These are phyloP conservation scores for Tricholoma saponaceum DNA, from an alignment of 768 basidiomycete genomes.

Conservation along the genomic window DNA sequence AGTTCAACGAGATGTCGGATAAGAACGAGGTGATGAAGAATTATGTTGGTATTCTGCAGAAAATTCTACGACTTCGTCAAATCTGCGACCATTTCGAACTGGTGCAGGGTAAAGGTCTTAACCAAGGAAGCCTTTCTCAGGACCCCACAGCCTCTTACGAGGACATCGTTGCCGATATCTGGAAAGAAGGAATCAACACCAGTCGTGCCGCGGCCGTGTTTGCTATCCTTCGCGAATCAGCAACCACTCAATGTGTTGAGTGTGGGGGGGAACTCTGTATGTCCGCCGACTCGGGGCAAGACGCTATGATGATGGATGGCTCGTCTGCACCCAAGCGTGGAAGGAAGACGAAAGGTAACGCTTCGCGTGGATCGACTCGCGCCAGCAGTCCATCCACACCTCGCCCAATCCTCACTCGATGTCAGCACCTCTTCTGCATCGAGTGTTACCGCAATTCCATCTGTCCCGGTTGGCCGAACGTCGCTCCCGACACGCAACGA, in stretches of 20 bases:
- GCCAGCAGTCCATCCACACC: constrained; percentile 65
- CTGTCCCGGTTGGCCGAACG: constrained; percentile 77
- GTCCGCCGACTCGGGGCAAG: constrained; percentile 44
- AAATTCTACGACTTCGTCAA: constrained; percentile 92
- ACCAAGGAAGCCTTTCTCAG: constrained; percentile 38
- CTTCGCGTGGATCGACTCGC: constrained; percentile 69
- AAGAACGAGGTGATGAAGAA: constrained; percentile 98
- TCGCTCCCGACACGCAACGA: constrained; percentile 48
- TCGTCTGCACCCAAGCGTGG: constrained; percentile 42
- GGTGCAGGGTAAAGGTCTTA: constrained; percentile 63
- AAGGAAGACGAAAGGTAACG: constrained; percentile 44
- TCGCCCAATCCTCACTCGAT: constrained; percentile 79
- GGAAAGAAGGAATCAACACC: constrained; percentile 72
- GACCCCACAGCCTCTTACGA: constrained; percentile 66
- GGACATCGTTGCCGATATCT: constrained; percentile 72
- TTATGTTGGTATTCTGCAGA: constrained; percentile 95
- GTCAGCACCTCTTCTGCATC: constrained; percentile 91
- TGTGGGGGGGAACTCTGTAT: constrained; percentile 75
- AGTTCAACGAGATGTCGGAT: constrained; percentile 81
- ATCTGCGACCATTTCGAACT: constrained; percentile 97
- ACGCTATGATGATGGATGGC: constrained; percentile 46
- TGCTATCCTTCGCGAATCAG: constrained; percentile 79
- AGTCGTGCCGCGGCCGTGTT: constrained; percentile 80
- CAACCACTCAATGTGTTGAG: constrained; percentile 84
- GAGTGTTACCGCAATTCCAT: constrained; percentile 81